Base-by-base conservation (phyloP, 2,329 filamentous ascomycete genomes). In the Diaporthe amygdali region DNA sequence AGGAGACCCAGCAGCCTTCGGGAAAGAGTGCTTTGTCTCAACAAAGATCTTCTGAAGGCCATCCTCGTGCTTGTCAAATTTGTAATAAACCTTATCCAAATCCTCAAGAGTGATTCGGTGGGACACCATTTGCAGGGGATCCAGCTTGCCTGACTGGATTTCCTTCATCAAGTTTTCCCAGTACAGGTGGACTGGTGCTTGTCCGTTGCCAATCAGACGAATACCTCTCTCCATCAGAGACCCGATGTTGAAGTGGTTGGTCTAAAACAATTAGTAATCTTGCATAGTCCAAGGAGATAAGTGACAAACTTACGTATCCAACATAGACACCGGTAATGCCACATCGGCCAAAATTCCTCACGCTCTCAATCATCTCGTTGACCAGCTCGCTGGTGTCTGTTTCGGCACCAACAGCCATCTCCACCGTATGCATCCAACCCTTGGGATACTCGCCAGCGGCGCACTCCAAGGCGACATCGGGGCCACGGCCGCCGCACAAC, bases 191-290 rank as follows among this genome's bases (percentile, higher is more conserved):
- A 97, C 93, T 0, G 94, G 94, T 0, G 88, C 88, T 76, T 91
- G 89, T 1, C 89, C 89, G 76, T 90, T 90, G 22, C 89, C 89
- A 52, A 90, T 95, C 54, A 97, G 87, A 1, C 93, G 91, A 75
- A 97, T 90, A n/a, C 94, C 94, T 39, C 93, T 91, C 82, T 97
- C 90, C 94, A 97, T 97, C 17, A 97, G 79, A 0, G 93, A 91
- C 12, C 94, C 94, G 75, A 96, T 91, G 81, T 94, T 94, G 85
- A 96, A 94, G 80, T 94, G 92, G 81, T 94, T 95, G 27, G 92
- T 94, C 87, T 91, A 74, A 1, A 14, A 52, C 12, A 34, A 32
- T 49, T 17, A 52, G 55, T 20, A 27, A 30, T 20, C 15, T 12
- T 1, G 10, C 2, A 8, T 12, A 56, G 20, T n/a, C 1, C 7